Base-by-base conservation (phyloP, 805 yeast genomes). In the Hermanozyma aechmeae region DNA sequence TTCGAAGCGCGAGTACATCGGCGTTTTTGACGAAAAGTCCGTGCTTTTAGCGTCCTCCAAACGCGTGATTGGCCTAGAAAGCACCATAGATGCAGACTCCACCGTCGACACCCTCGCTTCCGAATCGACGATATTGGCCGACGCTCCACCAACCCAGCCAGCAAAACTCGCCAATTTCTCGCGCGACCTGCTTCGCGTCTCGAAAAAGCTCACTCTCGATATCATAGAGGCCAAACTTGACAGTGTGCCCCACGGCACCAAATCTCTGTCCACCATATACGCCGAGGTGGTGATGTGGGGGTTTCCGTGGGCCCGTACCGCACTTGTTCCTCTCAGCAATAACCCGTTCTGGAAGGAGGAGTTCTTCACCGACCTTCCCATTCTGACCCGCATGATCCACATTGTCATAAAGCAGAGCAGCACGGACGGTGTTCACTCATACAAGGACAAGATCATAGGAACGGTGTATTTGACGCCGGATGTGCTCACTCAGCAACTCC, bases 281-380 rank as follows among this genome's bases (percentile, higher is more conserved):
- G 73, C 81, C 2, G 95, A 85, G 42, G 61, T 86, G 3, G 57
- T 68, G 12, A 63, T 83, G 49, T 80, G 92, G 79, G 76, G 72
- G 13, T 63, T 72, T 26, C 73, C 79, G 1, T 80, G 89, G 84
- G 83, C 81, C 22, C 61, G 85, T 39, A 83, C 96, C 0, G 77
- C 86, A 2, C 60, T 72, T 5, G 78, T 78, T 0, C 56, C 61
- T 21, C 58, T 68, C 26, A 40, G 51, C 1, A 29, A 31, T 3
- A 65, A 66, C 31, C 87, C 94, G 1, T 83, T 83, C 47, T 87
- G 95, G 92, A 73, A 86, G 46, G 95, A 87, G 45, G 72, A 65
- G 25, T 80, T 82, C 45, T 56, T 67, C 2, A 56, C 80, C n/a
- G 72, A 76, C 28, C 56, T 77, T 24, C 79, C 82, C 0, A 58